Evolutionary conservation across 371 early-diverging fungal species (phyloP), one percentile per base, ranked within the genome.

Genomic region (Circinella umbellata): DNA sequence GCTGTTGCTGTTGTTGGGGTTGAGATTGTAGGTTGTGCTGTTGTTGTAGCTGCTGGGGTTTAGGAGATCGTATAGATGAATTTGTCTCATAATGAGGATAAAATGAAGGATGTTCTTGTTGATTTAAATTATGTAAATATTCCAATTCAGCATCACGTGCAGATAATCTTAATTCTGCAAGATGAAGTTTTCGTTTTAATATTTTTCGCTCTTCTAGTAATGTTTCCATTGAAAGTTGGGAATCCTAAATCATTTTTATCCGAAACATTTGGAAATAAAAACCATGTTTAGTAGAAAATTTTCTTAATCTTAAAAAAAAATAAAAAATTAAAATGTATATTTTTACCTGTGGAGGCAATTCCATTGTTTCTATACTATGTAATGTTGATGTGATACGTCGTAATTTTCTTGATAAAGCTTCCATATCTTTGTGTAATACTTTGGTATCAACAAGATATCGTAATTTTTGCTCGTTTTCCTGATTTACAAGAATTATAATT

Each of bases 101-200:
- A 59, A 64, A 62, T 1, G 59, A 66, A n/a, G 65, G 66, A 27
- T 27, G 27, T 17, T 20, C 57, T 57, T 18, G 34, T 27, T 6
- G 35, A 10, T 57, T 20, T 57, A 73, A 11, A 47, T 82, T 75
- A 68, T 76, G 73, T 18, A 82, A 51, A 63, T 80, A 80, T 17
- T 79, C 79, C 4, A 84, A 57, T 64, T 84, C 84, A 11, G 80
- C 80, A 64, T 84, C 84, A 59, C 81, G 70, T 18, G 84, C 77
- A 18, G 76, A 66, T 20, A 81, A 37, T 60, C 84, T 73, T n/a
- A 84, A 61, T 53, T 84, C 78, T 4, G 77, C 76, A n/a, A 84
- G 54, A 70, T 80, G 80, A 18, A 81, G 55, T 64, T 81, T 81
- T 42, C 81, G 65, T 36, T 71, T 37, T 53, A 81, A 53, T 4